These are phyloP conservation scores for Sporothrix curviconia DNA, from an alignment of 2,329 filamentous ascomycete species.

Conservation along the genomic window DNA sequence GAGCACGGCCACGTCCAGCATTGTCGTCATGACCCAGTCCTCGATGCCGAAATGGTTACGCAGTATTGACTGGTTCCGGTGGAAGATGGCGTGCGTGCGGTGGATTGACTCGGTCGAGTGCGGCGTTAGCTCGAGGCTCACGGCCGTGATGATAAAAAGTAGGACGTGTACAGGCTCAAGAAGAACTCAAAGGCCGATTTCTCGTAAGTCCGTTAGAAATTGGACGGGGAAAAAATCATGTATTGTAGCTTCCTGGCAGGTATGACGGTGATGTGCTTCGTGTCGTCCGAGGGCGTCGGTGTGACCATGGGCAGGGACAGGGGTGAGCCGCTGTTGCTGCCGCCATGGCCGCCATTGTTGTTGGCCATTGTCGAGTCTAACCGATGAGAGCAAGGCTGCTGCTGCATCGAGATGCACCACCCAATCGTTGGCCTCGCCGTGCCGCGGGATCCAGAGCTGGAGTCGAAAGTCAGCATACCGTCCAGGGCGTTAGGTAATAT, in stretches of 20 bases:
- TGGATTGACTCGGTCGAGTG: constrained; percentile 10
- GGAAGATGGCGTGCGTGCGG: constrained; percentile 13
- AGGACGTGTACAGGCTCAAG: constrained; percentile 8
- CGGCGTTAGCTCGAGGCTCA: constrained; percentile 4
- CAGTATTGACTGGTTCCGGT: constrained; percentile 6
- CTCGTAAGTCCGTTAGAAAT: constrained; percentile 8
- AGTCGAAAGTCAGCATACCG: neutral
- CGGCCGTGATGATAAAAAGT: constrained; percentile 5
- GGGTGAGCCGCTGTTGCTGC: neutral
- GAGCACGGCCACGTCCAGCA: constrained; percentile 12
- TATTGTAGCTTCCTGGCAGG: neutral
- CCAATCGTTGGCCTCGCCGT: constrained; percentile 6
- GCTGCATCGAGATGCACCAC: constrained; percentile 12
- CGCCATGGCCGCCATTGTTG: neutral
- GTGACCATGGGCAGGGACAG: neutral
- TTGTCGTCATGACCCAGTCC: constrained; percentile 8
- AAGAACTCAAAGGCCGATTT: constrained; percentile 8
- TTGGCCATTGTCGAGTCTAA: constrained; percentile 8
- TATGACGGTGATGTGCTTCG: neutral
- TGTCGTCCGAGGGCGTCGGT: neutral
- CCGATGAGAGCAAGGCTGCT: constrained; percentile 7
- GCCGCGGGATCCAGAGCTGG: constrained; percentile 13
- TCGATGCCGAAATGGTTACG: constrained; percentile 8
- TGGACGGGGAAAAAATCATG: neutral
- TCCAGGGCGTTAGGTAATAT: neutral